These are phyloP conservation scores for Cryptosporidium muris DNA, from an alignment of 169 alveolate genomes.

Conservation along the genomic window DNA sequence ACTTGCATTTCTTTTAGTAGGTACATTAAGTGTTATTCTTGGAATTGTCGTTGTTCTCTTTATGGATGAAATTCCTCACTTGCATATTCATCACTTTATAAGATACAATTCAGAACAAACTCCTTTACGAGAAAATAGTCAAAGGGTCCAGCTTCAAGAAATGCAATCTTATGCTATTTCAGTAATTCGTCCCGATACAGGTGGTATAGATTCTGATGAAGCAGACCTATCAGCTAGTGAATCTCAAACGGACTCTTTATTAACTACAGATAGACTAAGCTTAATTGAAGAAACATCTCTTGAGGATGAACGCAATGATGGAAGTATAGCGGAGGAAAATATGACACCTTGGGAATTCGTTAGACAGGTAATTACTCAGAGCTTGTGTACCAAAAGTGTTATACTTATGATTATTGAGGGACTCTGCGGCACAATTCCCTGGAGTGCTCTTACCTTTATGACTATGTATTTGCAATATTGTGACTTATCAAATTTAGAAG, in stretches of 20 bases:
- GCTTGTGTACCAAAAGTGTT: slow-evolving; percentile 49
- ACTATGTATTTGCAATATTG: slow-evolving; percentile 88
- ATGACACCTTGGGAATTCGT: slow-evolving; percentile 27
- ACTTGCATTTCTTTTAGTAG: slow-evolving; percentile 81
- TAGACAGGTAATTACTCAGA: slow-evolving; percentile 50
- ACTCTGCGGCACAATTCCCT: slow-evolving; percentile 88
- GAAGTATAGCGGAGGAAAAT: slow-evolving; percentile 25
- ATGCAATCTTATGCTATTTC: slow-evolving; percentile 14
- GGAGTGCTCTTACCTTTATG: slow-evolving; percentile 87
- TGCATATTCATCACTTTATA: slow-evolving; percentile 43
- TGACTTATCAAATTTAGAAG: slow-evolving; percentile 84
- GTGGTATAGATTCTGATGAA: slow-evolving; percentile 68
- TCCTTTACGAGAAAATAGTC: neutral
- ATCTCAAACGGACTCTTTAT: slow-evolving; percentile 25
- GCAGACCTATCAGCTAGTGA: neutral
- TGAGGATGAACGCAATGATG: no score
- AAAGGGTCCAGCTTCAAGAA: slow-evolving; percentile 13
- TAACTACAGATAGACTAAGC: neutral
- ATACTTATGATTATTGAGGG: slow-evolving; percentile 79
- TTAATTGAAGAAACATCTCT: slow-evolving; percentile 21
- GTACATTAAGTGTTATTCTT: slow-evolving; percentile 77
- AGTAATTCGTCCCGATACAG: slow-evolving; percentile 68
- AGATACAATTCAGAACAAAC: neutral
- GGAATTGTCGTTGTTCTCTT: slow-evolving; percentile 79
- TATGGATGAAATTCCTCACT: slow-evolving; percentile 81